Base-by-base conservation (phyloP, 805 yeast genomes). In the Kodamaea lidongshanica region DNA sequence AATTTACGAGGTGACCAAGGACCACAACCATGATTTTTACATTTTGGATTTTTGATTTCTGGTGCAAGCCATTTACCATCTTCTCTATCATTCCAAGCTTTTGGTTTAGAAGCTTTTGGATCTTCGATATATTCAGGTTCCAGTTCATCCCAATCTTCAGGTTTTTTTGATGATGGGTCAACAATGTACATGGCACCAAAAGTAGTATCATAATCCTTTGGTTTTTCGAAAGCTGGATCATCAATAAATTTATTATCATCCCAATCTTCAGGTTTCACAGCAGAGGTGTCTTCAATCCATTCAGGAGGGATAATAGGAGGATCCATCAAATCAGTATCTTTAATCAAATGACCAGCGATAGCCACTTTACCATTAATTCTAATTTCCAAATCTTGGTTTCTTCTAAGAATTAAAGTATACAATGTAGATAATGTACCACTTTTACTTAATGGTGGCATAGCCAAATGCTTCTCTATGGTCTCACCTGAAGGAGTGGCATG, bases 51-150 rank as follows among this genome's bases (percentile, higher is more conserved):
- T 25, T 61, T 61, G 27, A 86, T 65, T 27, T 64, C 54, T 15
- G 89, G 87, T 3, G 87, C 79, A 24, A 62, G 46, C 94, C 94
- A 88, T 46, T 69, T 78, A 4, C 95, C 96, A 50, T 86, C 95
- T 50, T 81, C 88, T 42, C 79, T 88, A 23, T 84, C 95, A 49
- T 83, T 83, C 96, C 96, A 87, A 47, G 71, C 79, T 25, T 65
- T 79, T 12, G 95, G 95, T 45, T 67, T 72, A 18, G 37, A 48
- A 16, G 84, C 79, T 2, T 61, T 65, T 22, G 94, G 86, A 51
- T 87, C 92, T 7, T 70, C 56, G 34, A 88, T 74, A 37, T 56
- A 72, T 37, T 58, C 66, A 7, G 72, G 69, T 15, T 66, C 70
- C 12, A 67, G 66, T 46, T 79, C 94, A 42, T 76, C 74, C 96